Evolutionary conservation across 2,329 filamentous ascomycete genomes (phyloP), one percentile per base, ranked within the genome.

Genomic region (Lachnellula suecica): DNA sequence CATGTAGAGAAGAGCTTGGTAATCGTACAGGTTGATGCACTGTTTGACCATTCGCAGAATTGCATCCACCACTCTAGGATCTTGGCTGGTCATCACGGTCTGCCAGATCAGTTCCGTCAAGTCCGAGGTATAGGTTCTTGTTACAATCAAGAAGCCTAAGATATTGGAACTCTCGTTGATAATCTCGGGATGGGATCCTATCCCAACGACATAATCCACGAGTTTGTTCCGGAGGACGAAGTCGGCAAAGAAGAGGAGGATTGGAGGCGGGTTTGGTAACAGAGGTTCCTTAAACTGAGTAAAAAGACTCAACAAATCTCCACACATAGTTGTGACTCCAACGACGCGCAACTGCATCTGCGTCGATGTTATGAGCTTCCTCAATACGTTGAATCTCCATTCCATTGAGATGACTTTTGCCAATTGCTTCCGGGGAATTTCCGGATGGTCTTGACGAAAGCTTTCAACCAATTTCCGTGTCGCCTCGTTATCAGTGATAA

Each of bases 161-260:
- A 97, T 88, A 58, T 96, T 96, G 37, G 81, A 79, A 63, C 89
- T 89, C 60, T 91, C 84, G 31, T 81, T 78, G 19, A 95, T 94
- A 48, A 97, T 83, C 65, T 96, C 91, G 1, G 92, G 91, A 65
- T 97, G 94, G 27, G 93, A 97, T 51, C 91, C 91, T 13, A 93
- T 85, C 2, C 93, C 90, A 47, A 97, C 81, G 42, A 99, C 84
- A 69, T 97, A 97, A 53, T 91, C 84, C 22, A 96, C 82, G 23
- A 97, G 75, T 48, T 85, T 84, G 35, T 87, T 86, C 6, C 78
- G 72, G 15, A 87, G 76, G 29, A 97, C 74, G 58, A 89, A 87
- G 22, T 81, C 75, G 4, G 89, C 83, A 48, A 79, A 76, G 58
- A 93, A 74, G 44, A 89, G 75, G 1, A 79, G 76, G 60, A 78